Evolutionary conservation across 345 rosid genomes (phyloP).

Genomic region (Gossypium bickii): DNA sequence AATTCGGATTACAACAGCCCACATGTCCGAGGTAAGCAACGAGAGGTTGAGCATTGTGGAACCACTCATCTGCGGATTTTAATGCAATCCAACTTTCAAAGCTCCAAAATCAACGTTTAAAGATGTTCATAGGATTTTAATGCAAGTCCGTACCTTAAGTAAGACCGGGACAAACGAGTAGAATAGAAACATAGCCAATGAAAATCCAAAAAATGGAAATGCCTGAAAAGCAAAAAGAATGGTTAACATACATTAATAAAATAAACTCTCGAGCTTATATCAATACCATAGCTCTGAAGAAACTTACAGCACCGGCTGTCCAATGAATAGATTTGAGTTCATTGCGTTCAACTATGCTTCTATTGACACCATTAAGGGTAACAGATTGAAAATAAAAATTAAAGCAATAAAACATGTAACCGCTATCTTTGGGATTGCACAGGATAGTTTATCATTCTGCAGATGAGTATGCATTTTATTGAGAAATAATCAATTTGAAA

Average conservation of each 20-base stretch:
- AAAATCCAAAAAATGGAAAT: slow-evolving; percentile 54
- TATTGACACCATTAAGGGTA: slow-evolving; percentile 41
- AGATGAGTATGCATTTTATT: background rate
- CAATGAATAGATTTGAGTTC: slow-evolving; percentile 75
- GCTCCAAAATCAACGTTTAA: background rate
- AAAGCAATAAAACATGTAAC: background rate
- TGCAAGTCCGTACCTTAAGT: slow-evolving; percentile 59
- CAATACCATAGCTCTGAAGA: background rate
- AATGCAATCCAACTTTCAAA: background rate
- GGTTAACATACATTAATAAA: background rate
- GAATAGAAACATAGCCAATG: slow-evolving; percentile 65
- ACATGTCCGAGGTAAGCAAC: slow-evolving; percentile 88
- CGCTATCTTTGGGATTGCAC: background rate
- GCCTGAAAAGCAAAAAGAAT: slow-evolving; percentile 46
- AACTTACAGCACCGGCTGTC: slow-evolving; percentile 77
- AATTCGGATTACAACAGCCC: slow-evolving; percentile 83
- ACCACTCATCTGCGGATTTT: slow-evolving; percentile 52
- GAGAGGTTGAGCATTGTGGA: slow-evolving; percentile 90
- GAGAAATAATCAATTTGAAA: background rate
- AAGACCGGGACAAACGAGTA: slow-evolving; percentile 74
- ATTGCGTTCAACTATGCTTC: slow-evolving; percentile 72
- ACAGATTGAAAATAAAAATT: slow-evolving; percentile 8
- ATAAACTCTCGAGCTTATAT: background rate
- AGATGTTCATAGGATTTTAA: too few species aligned
- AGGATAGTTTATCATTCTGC: background rate